Evolutionary conservation across 106 monocot genomes (phyloP).

Genomic region (Triglochin maritima): DNA sequence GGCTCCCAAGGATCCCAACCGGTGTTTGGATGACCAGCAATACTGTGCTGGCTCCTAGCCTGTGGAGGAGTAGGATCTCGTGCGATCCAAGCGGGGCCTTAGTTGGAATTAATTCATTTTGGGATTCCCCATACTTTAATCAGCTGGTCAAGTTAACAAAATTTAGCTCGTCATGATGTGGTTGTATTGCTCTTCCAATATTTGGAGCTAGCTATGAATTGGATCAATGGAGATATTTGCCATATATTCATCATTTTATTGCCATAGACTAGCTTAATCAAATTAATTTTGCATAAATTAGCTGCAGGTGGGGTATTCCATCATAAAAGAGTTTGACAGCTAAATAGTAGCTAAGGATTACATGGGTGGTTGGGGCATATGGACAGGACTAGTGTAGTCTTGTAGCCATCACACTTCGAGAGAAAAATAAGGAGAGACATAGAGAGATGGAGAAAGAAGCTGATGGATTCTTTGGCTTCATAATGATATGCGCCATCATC

Average conservation of each 20-base stretch:
- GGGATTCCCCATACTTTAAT: too few relatives aligned
- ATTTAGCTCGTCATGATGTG: not conserved
- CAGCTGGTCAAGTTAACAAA: too few relatives aligned
- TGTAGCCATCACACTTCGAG: not conserved
- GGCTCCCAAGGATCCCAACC: too few relatives aligned
- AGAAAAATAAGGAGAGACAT: not conserved
- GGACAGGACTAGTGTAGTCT: not conserved
- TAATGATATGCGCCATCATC: slow-evolving; percentile 3
- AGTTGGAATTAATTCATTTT: too few relatives aligned
- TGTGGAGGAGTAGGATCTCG: too few relatives aligned
- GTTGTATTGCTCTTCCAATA: not conserved
- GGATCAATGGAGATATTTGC: too few relatives aligned
- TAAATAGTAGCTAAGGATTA: not conserved
- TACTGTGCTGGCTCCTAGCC: too few relatives aligned
- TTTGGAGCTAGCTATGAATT: not conserved
- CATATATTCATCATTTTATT: not conserved
- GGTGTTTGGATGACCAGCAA: too few relatives aligned
- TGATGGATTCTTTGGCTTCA: not conserved
- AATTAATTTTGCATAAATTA: not conserved
- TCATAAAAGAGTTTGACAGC: slow-evolving; percentile 1
- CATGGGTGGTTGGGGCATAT: not conserved
- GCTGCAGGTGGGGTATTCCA: not conserved
- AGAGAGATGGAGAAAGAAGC: not conserved
- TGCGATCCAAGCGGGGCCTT: too few relatives aligned
- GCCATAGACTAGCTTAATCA: not conserved